Conservation (phyloP, 2,329 filamentous ascomycete genomes). For the Alternaria alternata region DNA sequence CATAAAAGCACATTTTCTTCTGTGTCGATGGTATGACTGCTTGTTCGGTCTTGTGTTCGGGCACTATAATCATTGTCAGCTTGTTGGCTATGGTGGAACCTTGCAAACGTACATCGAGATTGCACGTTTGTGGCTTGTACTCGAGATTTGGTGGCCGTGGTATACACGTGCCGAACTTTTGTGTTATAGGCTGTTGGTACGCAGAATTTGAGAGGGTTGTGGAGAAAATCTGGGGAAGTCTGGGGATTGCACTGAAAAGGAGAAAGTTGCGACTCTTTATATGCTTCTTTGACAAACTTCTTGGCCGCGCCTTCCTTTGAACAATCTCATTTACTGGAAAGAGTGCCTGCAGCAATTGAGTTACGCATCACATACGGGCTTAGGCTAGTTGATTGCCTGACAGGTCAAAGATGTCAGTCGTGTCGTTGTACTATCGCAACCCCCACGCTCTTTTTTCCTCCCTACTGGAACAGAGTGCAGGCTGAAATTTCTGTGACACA, state of each 20-base stretch:
- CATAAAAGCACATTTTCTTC: constrained; percentile 72
- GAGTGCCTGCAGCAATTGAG: neutral
- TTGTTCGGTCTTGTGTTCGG: neutral
- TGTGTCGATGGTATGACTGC: neutral
- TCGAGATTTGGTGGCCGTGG: neutral
- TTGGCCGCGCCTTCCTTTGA: neutral
- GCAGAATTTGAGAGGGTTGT: neutral
- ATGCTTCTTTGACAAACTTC: neutral
- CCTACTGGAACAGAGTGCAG: neutral
- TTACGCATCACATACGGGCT: neutral
- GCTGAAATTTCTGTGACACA: neutral
- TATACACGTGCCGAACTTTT: neutral
- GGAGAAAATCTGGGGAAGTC: constrained; percentile 16
- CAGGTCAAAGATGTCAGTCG: neutral
- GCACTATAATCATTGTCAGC: constrained; percentile 5
- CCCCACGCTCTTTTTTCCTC: neutral
- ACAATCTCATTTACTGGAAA: neutral
- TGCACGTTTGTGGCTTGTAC: neutral
- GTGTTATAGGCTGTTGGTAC: neutral
- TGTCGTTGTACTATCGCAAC: neutral
- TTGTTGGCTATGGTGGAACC: neutral
- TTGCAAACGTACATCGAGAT: constrained; percentile 1
- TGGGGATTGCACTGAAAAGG: constrained; percentile 9
- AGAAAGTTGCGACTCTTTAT: constrained; percentile 19
- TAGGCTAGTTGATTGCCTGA: neutral